A percentile compares a stretch with the other conserved stretches of the same genome.
phyloP scores from a whole-genome alignment of 2,329 filamentous ascomycete species.

The Fusarium virguliforme region DNA sequence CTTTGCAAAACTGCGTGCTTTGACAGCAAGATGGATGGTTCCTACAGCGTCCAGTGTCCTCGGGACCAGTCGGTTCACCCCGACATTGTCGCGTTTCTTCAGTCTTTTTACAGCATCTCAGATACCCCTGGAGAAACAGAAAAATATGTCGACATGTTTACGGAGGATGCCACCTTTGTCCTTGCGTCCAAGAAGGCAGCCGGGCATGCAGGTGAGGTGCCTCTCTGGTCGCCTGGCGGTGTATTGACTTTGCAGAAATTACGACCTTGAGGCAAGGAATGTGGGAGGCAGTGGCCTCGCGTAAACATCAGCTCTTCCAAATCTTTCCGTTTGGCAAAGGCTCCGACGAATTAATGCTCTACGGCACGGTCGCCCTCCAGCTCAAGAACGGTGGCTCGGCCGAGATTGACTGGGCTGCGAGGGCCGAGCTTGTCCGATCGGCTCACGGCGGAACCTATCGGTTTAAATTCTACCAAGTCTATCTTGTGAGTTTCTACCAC shows the following conservation, averaged over 20 bases:
- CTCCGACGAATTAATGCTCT: constrained; percentile 37
- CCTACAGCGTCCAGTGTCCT: constrained; percentile 35
- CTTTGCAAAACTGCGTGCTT: neutral
- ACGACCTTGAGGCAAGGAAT: constrained; percentile 35
- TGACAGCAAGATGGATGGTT: constrained; percentile 31
- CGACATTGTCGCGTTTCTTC: constrained; percentile 34
- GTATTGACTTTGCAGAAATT: constrained; percentile 33
- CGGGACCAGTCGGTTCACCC: constrained; percentile 33
- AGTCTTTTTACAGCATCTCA: constrained; percentile 34
- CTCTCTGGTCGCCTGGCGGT: accelerated
- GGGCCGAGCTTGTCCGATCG: constrained; percentile 29
- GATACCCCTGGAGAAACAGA: constrained; percentile 38
- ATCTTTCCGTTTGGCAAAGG: constrained; percentile 34
- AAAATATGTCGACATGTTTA: constrained; percentile 39
- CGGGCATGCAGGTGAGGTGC: constrained; percentile 26
- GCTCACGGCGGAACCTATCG: constrained; percentile 35
- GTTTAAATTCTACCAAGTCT: constrained; percentile 42
- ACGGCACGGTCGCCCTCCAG: constrained; percentile 37
- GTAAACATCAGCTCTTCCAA: constrained; percentile 37
- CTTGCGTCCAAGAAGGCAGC: constrained; percentile 37
- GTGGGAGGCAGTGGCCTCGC: constrained; percentile 42
- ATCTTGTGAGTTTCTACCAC: constrained; percentile 29
- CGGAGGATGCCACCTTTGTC: constrained; percentile 33
- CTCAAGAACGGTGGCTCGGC: constrained; percentile 40
- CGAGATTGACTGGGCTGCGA: constrained; percentile 41